Conservation (phyloP, 2,329 filamentous ascomycete species). For the Sporothrix variecibatus region DNA sequence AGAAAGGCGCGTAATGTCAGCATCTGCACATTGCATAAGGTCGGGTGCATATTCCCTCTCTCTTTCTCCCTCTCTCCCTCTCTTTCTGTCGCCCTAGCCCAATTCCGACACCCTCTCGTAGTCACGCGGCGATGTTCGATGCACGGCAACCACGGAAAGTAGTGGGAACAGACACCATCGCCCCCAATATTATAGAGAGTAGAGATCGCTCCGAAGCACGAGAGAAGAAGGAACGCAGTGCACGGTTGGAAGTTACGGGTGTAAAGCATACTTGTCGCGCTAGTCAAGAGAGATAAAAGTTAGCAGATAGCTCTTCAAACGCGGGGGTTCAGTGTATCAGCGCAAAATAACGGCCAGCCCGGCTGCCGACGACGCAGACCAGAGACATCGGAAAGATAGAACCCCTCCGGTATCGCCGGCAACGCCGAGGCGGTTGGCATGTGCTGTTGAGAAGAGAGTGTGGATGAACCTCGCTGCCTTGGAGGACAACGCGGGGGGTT, state of each 20-base stretch:
- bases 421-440: not conserved
- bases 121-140: not conserved
- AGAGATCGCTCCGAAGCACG: not conserved
- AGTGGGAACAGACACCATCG: not conserved
- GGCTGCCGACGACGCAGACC: not conserved
- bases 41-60: not conserved
- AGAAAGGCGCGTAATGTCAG: conserved; percentile 25
- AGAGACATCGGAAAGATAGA: not conserved
- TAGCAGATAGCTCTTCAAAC: conserved; percentile 11
- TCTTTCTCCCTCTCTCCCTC: not conserved
- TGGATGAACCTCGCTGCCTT: not conserved
- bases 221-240: too few relatives aligned
- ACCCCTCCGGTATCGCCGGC: not conserved
- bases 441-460: not conserved
- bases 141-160: not conserved
- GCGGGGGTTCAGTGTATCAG: not conserved
- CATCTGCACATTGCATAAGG: not conserved
- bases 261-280: conserved; percentile 23
- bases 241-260: not conserved
- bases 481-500: conserved; percentile 1
- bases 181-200: not conserved
- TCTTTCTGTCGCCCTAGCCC: not conserved
- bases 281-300: conserved; percentile 11
- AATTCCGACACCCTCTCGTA: not conserved
- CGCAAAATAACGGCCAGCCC: not conserved